These are phyloP conservation scores for Saturnispora zaruensis DNA, from an alignment of 805 yeast genomes.

Conservation along the genomic window DNA sequence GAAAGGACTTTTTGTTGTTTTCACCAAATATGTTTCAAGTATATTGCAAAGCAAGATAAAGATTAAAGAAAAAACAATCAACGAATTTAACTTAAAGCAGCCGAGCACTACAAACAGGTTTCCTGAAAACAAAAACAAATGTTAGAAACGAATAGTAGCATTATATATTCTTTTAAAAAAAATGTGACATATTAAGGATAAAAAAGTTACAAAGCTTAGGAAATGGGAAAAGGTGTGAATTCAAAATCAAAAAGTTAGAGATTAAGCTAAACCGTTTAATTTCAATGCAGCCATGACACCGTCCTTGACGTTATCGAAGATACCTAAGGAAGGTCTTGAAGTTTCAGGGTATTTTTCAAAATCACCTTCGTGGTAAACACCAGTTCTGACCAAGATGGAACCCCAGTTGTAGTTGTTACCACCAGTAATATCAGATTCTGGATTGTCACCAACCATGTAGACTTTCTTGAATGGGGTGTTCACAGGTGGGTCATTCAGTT, in stretches of 20 bases:
- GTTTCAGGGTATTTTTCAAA: slow-evolving; percentile 24
- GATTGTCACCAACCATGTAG: slow-evolving; percentile 96
- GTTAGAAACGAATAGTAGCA: background rate
- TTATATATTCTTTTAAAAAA: background rate
- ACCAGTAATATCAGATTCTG: slow-evolving; percentile 85
- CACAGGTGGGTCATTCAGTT: slow-evolving; percentile 33
- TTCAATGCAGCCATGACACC: slow-evolving; percentile 30
- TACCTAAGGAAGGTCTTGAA: slow-evolving; percentile 42
- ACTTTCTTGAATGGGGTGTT: slow-evolving; percentile 48
- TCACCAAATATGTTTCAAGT: too few relatives aligned
- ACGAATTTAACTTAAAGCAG: too few relatives aligned
- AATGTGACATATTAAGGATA: background rate
- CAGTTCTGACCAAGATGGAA: slow-evolving; percentile 75
- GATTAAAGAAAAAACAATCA: too few relatives aligned
- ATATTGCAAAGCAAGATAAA: too few relatives aligned
- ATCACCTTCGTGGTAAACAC: slow-evolving; percentile 68
- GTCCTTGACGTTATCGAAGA: slow-evolving; percentile 39
- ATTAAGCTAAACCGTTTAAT: slow-evolving; percentile 14
- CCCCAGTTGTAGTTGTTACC: slow-evolving; percentile 88
- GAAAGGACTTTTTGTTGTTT: too few relatives aligned
- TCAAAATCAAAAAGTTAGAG: background rate
- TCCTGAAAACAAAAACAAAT: background rate
- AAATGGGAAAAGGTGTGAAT: background rate
- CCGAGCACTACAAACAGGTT: background rate
- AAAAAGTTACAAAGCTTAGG: background rate